Conservation (phyloP, 768 basidiomycete species). For the Psilocybe sp. region DNA sequence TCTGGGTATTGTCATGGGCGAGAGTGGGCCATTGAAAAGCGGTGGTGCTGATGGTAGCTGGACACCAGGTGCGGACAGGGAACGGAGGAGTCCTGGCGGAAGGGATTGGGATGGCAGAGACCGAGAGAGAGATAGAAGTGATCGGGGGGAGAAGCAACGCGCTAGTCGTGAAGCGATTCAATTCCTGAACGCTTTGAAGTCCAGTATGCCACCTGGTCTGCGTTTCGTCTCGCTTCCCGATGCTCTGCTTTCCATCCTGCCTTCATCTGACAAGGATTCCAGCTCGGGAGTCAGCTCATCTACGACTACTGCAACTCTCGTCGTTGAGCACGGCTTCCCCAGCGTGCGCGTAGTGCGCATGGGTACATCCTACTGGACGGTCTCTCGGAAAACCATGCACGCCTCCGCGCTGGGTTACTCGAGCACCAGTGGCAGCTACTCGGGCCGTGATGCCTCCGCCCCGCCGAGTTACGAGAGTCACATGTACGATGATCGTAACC, state of each 20-base stretch:
- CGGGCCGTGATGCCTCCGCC: too few species aligned
- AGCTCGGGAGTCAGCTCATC: conserved; percentile 3
- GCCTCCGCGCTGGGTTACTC: too few species aligned
- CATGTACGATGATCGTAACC: not conserved
- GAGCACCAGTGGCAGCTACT: too few species aligned
- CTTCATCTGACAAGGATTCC: too few species aligned
- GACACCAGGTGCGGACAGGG: not conserved
- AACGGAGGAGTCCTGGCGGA: conserved; percentile 29
- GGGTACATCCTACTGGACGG: conserved; percentile 54
- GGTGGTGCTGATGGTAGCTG: not conserved
- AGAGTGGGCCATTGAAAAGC: conserved; percentile 16
- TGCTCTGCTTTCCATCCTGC: conserved; percentile 16
- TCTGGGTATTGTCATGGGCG: conserved; percentile 45
- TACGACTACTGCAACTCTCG: conserved; percentile 34
- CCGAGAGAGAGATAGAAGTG: too few species aligned
- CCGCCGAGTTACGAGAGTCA: too few species aligned
- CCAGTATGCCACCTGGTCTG: conserved; percentile 46
- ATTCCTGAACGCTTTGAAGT: too few species aligned
- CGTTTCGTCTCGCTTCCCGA: conserved; percentile 58
- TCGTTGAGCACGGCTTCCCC: conserved; percentile 61
- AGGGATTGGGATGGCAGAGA: too few species aligned
- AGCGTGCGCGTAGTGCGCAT: conserved; percentile 56
- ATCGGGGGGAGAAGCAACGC: too few species aligned
- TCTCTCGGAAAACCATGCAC: conserved; percentile 18
- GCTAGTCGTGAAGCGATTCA: too few species aligned